Conservation (phyloP, 2,329 filamentous ascomycete genomes). For the Alternaria triticimaculans region DNA sequence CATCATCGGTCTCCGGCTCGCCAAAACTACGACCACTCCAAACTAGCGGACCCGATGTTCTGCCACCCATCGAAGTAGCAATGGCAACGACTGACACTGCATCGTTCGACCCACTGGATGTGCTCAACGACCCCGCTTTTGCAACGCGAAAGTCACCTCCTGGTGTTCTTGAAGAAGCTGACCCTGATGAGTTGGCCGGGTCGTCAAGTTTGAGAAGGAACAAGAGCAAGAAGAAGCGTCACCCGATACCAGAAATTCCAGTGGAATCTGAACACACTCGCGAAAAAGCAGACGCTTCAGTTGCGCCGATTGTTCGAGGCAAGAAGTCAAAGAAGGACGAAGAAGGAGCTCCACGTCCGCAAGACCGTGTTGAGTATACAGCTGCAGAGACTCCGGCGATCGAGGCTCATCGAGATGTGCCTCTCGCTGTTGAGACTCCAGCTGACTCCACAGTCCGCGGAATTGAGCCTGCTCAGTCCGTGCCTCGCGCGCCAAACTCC, state of each 20-base stretch:
- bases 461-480: slow-evolving; percentile 16
- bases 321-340: slow-evolving; percentile 43
- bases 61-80: slow-evolving; percentile 45
- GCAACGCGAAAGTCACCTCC: slow-evolving; percentile 41
- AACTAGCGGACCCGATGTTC: slow-evolving; percentile 28
- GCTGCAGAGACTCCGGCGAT: slow-evolving; percentile 41
- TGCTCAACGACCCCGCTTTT: slow-evolving; percentile 48
- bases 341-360: slow-evolving; percentile 28
- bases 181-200: slow-evolving; percentile 44
- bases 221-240: slow-evolving; percentile 53
- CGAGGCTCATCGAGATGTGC: slow-evolving; percentile 38
- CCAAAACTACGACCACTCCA: slow-evolving; percentile 29
- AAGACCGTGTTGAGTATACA: slow-evolving; percentile 40
- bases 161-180: slow-evolving; percentile 44
- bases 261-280: neutral
- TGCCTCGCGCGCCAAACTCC: slow-evolving; percentile 7
- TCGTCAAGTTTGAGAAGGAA: slow-evolving; percentile 54
- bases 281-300: slow-evolving; percentile 1
- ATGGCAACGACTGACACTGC: slow-evolving; percentile 40
- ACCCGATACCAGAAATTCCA: slow-evolving; percentile 14
- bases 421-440: slow-evolving; percentile 44
- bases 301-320: slow-evolving; percentile 27
- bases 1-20: slow-evolving; percentile 37
- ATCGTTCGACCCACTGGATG: slow-evolving; percentile 47
- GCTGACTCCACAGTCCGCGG: slow-evolving; percentile 30